Evolutionary conservation across 1,139 yeast species (phyloP), one percentile per base, ranked within the genome.

Genomic region (Barnettozyma hawaiiensis): DNA sequence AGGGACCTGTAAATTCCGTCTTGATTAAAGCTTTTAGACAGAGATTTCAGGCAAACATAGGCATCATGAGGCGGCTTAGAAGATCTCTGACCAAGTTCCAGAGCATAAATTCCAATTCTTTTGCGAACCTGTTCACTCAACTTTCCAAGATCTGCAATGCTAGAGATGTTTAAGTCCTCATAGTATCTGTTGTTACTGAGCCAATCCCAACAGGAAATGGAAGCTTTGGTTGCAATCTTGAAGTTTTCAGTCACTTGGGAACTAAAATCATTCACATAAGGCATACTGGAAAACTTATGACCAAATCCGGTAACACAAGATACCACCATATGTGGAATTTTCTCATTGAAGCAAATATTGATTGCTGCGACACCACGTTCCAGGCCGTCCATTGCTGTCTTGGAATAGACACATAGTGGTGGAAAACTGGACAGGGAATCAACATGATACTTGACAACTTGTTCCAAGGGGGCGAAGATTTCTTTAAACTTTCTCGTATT

Each of bases 141-240:
- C 16, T 9, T 14, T 26, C 14, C 16, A n/a, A 26, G 16, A 2
- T 26, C 33, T 14, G 8, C 21, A 11, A 31, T 9, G n/a, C 7
- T 3, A 2, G 14, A 16, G 14, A 31, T 5, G 8, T 18, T 10
- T n/a, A n/a, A n/a, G n/a, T n/a, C n/a, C 33, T 16, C 10, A 18
- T 31, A 19, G n/a, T 7, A 18, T 9, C 33, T 31, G 22, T 10
- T 16, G 9, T 18, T 7, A 5, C 19, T 19, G 7, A 31, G 33
- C 33, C 33, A 31, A 31, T 31, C 21, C 33, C 33, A 31, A 18
- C 33, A 18, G 33, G n/a, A 5, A 31, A 31, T 21, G 9, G 33
- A 31, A 3, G 21, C 14, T 16, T 18, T 19, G 7, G 33, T 11
- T 31, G 33, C 33, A 18, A 19, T 31, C n/a, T 16, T 31, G 33